These are phyloP conservation scores for Chloranthus sessilifolius DNA, from an alignment of 164 flowering plant species.

Conservation along the genomic window DNA sequence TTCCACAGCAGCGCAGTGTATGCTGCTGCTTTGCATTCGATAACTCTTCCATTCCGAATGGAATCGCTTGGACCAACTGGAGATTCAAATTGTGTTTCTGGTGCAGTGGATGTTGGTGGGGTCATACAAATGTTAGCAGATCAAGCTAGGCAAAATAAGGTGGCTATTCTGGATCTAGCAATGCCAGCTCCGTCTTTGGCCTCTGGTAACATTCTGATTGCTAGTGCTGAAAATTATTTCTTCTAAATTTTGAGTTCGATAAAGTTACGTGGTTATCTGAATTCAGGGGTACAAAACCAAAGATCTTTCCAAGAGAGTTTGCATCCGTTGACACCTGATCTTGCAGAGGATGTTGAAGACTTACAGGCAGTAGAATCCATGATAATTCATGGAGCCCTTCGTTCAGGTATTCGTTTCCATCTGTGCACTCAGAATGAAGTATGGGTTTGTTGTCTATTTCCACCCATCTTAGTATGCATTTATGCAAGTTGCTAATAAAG, in stretches of 20 bases:
- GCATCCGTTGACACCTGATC: conserved; percentile 76
- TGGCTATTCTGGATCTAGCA: conserved; percentile 66
- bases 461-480: not conserved
- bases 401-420: conserved; percentile 38
- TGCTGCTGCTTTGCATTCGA: conserved; percentile 86
- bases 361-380: conserved; percentile 45
- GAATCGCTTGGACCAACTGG: conserved; percentile 41
- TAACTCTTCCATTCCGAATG: conserved; percentile 77
- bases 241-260: not conserved
- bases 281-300: conserved; percentile 34
- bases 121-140: conserved; percentile 56
- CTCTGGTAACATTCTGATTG: conserved; percentile 34
- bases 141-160: conserved; percentile 70
- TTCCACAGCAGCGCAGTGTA: conserved; percentile 87
- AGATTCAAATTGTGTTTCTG: conserved; percentile 33
- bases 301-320: conserved; percentile 38
- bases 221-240: not conserved
- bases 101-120: conserved; percentile 55
- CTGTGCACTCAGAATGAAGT: not conserved
- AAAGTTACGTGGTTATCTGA: conserved; percentile 3
- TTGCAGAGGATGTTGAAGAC: conserved; percentile 61
- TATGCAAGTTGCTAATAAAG: not conserved
- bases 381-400: conserved; percentile 56
- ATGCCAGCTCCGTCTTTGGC: conserved; percentile 83
- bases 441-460: not conserved